Base-by-base conservation (phyloP, 345 rosid genomes). In the Salix suchowensis region DNA sequence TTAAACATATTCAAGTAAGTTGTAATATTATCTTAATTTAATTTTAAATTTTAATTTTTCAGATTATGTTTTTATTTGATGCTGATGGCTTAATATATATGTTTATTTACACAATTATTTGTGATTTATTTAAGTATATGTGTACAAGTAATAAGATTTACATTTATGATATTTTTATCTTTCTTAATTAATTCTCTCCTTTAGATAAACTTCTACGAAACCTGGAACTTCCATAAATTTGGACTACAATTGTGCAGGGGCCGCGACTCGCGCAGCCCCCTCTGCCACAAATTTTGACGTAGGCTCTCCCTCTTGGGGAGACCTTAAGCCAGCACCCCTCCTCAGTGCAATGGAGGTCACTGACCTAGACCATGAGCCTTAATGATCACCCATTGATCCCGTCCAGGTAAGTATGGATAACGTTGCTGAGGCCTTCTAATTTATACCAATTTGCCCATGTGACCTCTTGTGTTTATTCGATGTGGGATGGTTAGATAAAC, bases 211-310 rank as follows among this genome's bases (percentile, higher is more conserved):
- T 30, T 30, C 4, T 4, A 3, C 32, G 1, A 30, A 30, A 30
- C 32, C 32, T 30, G 32, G 32, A 32, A 4, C 34, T 32, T 32
- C 37, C 4, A 2, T 2, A 44, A 0, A 0, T 3, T 54, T 54
- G 23, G 1, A 8, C 0, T 4, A 0, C 1, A 7, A 30, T 4
- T 2, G 13, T 11, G 10, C 1, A 21, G 26, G 26, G 61, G 61
- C 61, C 61, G 61, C 61, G 61, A 54, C 61, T 54, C 0, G 77
- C 84, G 71, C 80, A 81, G 83, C 74, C 83, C 83, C 83, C 77
- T 0, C 81, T 74, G 50, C 54, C 81, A 80, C 84, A 83, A 83
- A 80, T 80, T 70, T 64, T 68, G 84, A 84, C 84, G 82, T 75
- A 80, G 82, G 82, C 82, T 81, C 84, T 77, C 77, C 80, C 32